Base-by-base conservation (phyloP, 2,329 filamentous ascomycete genomes). In the Colletotrichum echinochloae region DNA sequence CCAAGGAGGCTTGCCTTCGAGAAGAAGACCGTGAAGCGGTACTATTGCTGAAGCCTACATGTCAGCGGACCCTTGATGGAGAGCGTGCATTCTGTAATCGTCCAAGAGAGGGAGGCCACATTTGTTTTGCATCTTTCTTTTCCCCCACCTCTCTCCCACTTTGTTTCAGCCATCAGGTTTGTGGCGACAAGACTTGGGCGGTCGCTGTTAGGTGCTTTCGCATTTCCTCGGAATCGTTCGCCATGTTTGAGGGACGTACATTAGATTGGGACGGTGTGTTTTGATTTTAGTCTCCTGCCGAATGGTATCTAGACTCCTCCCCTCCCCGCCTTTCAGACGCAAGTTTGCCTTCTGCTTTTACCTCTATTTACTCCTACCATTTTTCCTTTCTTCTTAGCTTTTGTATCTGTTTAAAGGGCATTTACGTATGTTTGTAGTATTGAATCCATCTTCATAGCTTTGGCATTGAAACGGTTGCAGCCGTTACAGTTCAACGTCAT, bases 121-220 rank as follows among this genome's bases (percentile, higher is more conserved):
- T 81, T 79, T 76, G 35, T 57, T 57, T 30, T 12, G 2, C 30
- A 2, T 26, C 14, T 18, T 14, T n/a, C 9, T n/a, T n/a, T 14
- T 18, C 23, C 3, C 26, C n/a, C n/a, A n/a, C n/a, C n/a, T n/a
- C n/a, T n/a, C n/a, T n/a, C n/a, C n/a, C n/a, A n/a, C 6, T 39
- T 56, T 12, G 23, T 26, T 23, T 37, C 16, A 8, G 14, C 23
- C 4, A 30, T 28, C 9, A 2, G 12, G 8, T 30, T 30, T 28
- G 14, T 28, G 23, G 23, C 8, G 14, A 4, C 16, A 16, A 51
- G 14, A 28, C 16, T 20, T 5, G 26, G 48, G 16, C 9, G 18
- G 14, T 51, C 26, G 23, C 30, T 51, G 18, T 30, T 8, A 28
- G 48, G 2, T 20, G 6, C 8, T 28, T 30, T 28, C 26, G 2